Percentiles rank a stretch among this genome's conserved stretches.
phyloP scores from a whole-genome alignment of 805 yeast genomes.

The Tetrapisispora iriomotensis region DNA sequence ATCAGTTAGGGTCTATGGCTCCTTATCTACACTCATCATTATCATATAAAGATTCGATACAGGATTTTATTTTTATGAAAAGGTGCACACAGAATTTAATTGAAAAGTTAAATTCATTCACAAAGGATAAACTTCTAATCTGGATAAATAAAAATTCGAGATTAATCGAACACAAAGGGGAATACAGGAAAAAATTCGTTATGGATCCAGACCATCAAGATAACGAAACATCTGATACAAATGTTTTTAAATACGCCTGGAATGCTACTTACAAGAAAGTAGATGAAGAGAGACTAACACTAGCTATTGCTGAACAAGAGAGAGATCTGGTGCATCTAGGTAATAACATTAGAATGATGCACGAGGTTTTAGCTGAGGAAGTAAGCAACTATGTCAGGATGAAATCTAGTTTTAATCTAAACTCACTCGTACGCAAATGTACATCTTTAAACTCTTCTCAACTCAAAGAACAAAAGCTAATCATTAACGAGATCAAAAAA shows the following conservation, averaged over 20 bases:
- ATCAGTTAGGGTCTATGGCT: background rate
- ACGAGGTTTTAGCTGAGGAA: constrained; percentile 56
- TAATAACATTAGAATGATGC: constrained; percentile 39
- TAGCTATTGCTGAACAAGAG: constrained; percentile 34
- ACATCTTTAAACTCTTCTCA: background rate
- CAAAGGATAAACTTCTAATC: constrained; percentile 28
- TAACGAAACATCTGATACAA: background rate
- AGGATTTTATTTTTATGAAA: constrained; percentile 11
- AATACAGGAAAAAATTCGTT: constrained; percentile 21
- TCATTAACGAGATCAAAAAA: too few species aligned
- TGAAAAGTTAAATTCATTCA: constrained; percentile 25
- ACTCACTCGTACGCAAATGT: constrained; percentile 8
- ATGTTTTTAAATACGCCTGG: background rate
- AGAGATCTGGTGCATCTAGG: constrained; percentile 36
- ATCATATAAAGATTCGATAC: background rate
- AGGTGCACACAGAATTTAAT: constrained; percentile 19
- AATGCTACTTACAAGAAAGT: constrained; percentile 35
- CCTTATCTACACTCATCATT: background rate
- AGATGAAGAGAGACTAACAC: constrained; percentile 35
- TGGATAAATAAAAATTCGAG: constrained; percentile 42
- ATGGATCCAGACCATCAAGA: constrained; percentile 10
- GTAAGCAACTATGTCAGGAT: constrained; percentile 48
- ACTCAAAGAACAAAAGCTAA: background rate
- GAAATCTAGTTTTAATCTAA: constrained; percentile 33
- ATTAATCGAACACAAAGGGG: constrained; percentile 28